phyloP scores from a whole-genome alignment of 108 stramenopile genomes.

The Chaetoceros muelleri region DNA sequence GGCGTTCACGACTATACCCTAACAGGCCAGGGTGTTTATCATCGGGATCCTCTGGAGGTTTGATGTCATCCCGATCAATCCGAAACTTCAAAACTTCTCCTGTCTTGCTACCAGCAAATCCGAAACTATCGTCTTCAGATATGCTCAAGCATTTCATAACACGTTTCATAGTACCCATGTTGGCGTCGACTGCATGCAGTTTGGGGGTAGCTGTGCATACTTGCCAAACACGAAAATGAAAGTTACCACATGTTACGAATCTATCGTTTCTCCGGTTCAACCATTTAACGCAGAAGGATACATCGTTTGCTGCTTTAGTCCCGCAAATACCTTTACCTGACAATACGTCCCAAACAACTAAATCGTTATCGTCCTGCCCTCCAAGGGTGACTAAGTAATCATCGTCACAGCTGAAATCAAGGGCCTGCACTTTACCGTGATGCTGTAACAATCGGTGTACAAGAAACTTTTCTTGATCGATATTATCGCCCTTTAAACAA shows the following conservation, averaged over 20 bases:
- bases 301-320: conserved; percentile 56
- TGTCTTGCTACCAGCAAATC: conserved; percentile 69
- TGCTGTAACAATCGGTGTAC: conserved; percentile 62
- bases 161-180: conserved; percentile 63
- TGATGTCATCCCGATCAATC: conserved; percentile 71
- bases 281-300: conserved; percentile 54
- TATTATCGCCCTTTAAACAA: conserved; percentile 21
- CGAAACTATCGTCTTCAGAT: conserved; percentile 58
- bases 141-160: conserved; percentile 67
- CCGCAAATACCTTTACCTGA: conserved; percentile 65
- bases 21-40: conserved; percentile 32
- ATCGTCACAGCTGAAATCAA: conserved; percentile 49
- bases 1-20: conserved; percentile 43
- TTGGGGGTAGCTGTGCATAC: conserved; percentile 59
- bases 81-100: conserved; percentile 76
- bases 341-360: conserved; percentile 74
- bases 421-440: conserved; percentile 53
- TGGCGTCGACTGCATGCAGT: conserved; percentile 69
- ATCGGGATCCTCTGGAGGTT: conserved; percentile 66
- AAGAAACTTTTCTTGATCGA: conserved; percentile 26
- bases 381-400: conserved; percentile 60
- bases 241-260: conserved; percentile 73
- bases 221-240: conserved; percentile 71
- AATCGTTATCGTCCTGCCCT: conserved; percentile 83
- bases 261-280: conserved; percentile 68